phyloP scores from a whole-genome alignment of 345 rosid species.

The Balakata baccata region DNA sequence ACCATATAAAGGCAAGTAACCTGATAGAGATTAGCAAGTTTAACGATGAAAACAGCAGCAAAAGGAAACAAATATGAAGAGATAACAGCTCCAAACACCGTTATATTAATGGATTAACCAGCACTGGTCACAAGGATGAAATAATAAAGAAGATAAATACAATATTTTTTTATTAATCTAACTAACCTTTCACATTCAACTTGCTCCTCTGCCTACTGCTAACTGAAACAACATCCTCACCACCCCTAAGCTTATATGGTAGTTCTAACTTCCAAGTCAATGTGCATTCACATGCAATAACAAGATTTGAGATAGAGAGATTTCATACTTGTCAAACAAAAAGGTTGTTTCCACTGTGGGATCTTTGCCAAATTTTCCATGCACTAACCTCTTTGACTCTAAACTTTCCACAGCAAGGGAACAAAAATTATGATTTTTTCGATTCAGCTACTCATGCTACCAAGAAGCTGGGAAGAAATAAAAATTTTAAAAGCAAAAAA shows the following conservation, averaged over 20 bases:
- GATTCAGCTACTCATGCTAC: background rate
- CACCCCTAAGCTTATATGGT: constrained; percentile 59
- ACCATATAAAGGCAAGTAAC: too few relatives aligned
- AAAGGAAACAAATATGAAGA: too few relatives aligned
- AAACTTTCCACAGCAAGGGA: constrained; percentile 5
- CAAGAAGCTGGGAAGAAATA: background rate
- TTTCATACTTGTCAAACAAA: constrained; percentile 87
- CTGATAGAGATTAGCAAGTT: too few relatives aligned
- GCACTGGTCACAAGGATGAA: too few relatives aligned
- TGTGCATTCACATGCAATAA: constrained; percentile 2
- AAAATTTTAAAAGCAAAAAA: background rate
- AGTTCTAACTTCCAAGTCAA: constrained; percentile 27
- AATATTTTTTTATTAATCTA: too few relatives aligned
- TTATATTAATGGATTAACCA: too few relatives aligned
- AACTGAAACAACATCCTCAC: constrained; percentile 92
- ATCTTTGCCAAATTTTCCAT: constrained; percentile 83
- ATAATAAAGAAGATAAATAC: too few relatives aligned
- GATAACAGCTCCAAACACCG: too few relatives aligned
- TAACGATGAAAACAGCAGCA: too few relatives aligned
- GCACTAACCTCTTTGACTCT: constrained; percentile 40
- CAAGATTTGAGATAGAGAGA: constrained; percentile 11
- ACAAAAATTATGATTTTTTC: background rate
- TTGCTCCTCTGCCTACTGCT: constrained; percentile 97
- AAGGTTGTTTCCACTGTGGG: constrained; percentile 96
- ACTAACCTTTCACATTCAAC: constrained; percentile 98